Conservation (phyloP, 2,329 filamentous ascomycete species). For the Talaromyces sp. region DNA sequence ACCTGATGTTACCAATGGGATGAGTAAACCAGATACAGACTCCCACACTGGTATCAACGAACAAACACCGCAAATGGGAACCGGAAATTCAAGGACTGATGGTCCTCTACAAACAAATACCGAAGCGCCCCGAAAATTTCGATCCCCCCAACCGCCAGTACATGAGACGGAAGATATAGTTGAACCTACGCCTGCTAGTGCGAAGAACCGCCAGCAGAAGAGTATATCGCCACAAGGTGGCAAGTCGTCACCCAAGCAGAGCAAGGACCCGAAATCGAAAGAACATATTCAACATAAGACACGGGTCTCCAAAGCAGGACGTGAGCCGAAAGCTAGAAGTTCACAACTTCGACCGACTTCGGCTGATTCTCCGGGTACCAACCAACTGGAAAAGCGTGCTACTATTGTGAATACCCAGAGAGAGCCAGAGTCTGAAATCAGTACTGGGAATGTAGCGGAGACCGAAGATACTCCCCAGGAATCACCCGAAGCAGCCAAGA, state of each 20-base stretch:
- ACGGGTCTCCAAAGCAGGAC: not conserved
- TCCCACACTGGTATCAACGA: not conserved
- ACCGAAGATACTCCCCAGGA: not conserved
- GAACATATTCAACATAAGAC: not conserved
- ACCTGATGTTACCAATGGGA: conserved; percentile 1
- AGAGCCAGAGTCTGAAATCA: not conserved
- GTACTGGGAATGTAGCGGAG: not conserved
- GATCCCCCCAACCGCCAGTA: conserved; percentile 2
- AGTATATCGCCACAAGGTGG: conserved; percentile 8
- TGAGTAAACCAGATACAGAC: not conserved
- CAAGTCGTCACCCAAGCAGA: not conserved
- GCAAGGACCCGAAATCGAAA: not conserved
- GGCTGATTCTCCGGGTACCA: not conserved
- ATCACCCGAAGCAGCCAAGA: not conserved
- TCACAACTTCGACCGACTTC: not conserved
- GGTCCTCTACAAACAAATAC: not conserved
- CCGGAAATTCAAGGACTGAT: no score
- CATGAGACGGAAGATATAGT: not conserved
- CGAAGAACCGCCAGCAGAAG: not conserved
- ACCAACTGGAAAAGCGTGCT: not conserved
- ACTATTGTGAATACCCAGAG: no score
- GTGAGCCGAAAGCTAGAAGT: not conserved
- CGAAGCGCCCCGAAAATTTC: not conserved
- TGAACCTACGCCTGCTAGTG: not conserved
- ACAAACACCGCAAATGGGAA: not conserved